Base-by-base conservation (phyloP, 2,329 filamentous ascomycete genomes). In the Fusarium piperis region DNA sequence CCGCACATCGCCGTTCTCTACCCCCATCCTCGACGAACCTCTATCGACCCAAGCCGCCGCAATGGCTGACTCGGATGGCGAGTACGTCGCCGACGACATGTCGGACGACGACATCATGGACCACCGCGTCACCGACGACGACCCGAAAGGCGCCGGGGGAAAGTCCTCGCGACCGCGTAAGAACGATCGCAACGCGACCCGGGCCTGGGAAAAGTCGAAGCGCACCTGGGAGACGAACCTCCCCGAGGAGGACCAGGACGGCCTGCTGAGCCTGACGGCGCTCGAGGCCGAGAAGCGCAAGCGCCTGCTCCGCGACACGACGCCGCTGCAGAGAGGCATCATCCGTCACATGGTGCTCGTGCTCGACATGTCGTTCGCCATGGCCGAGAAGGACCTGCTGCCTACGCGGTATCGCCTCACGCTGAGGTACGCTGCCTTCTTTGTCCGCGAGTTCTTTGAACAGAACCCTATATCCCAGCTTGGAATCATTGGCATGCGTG, bases 381-480 rank as follows among this genome's bases (percentile, higher is more conserved):
- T 99, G 96, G 83, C 90, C 6, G 95, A 98, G 81, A 98, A 98
- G 82, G 96, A 99, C 79, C 87, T 98, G 73, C 90, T 96, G 28
- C 96, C 96, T 7, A 97, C 91, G 46, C 90, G 95, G 67, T 95
- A 95, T 81, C 88, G 94, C 38, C 88, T 98, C 33, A 92, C 91
- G 59, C 87, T 98, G 77, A 91, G 91, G 71, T 97, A 94, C 81
- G 92, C 94, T 16, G 89, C 92, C 71, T 92, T 94, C 64, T 99
- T 98, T 81, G 92, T 98, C 55, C 89, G 91, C 65, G 95, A 98
- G 80, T 99, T 94, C 83, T 99, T 98, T 79, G 96, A 98, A 82
- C 96, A 99, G 82, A 99, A 99, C 77, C 96, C 96, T 12, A 98
- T 99, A 73, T 97, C 94, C 11, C 96, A 99, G 82, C 89, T 99